Evolutionary conservation across 768 basidiomycete genomes (phyloP).

Genomic region (Russula ochroleuca): DNA sequence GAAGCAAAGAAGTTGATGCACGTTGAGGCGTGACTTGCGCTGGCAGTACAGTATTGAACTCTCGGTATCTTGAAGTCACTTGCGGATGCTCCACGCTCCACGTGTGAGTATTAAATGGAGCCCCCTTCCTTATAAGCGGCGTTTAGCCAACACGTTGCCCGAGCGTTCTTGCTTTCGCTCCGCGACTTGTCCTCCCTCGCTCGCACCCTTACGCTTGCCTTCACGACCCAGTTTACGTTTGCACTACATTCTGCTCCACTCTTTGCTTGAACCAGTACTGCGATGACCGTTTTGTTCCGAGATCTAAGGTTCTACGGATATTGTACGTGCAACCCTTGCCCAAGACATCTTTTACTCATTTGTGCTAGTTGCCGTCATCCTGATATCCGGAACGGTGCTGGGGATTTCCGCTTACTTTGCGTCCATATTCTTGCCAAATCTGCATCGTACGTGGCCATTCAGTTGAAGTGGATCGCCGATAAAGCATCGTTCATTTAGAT

Average conservation of each 20-base stretch:
- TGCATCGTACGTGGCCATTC: conserved; percentile 19
- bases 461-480: neutral
- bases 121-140: neutral
- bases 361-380: conserved; percentile 9
- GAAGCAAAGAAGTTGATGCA: neutral
- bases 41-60: neutral
- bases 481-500: conserved; percentile 15
- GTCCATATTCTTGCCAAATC: conserved; percentile 19
- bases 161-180: neutral
- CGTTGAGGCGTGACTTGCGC: neutral
- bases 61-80: neutral
- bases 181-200: neutral
- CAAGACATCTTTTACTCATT: neutral
- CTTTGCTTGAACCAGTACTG: neutral
- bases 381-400: conserved; percentile 9
- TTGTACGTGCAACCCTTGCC: conserved; percentile 11
- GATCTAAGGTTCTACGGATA: conserved; percentile 20
- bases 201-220: neutral
- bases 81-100: conserved; percentile 1
- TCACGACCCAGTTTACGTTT: conserved; percentile 10
- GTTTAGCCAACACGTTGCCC: conserved; percentile 14
- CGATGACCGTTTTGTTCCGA: conserved; percentile 24
- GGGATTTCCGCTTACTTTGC: conserved; percentile 17
- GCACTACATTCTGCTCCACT: neutral
- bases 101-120: conserved; percentile 1